These are phyloP conservation scores for Phylloporus sp. DNA, from an alignment of 768 basidiomycete genomes.

Conservation along the genomic window DNA sequence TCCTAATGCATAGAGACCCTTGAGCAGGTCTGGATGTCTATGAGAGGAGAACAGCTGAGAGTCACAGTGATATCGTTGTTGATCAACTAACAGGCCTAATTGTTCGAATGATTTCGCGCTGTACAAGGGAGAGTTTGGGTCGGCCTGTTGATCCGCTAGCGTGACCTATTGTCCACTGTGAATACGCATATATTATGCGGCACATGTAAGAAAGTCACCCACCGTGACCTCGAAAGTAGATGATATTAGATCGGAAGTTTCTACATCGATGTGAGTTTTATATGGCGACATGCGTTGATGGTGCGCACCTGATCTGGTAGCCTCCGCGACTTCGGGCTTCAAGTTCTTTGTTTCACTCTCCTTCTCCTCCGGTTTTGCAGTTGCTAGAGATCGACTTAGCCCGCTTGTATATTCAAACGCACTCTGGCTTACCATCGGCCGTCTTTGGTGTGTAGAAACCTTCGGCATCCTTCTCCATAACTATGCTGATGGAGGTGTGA, in stretches of 20 bases:
- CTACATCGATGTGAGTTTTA: constrained; percentile 5
- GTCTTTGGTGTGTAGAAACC: constrained; percentile 64
- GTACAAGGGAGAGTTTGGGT: constrained; percentile 93
- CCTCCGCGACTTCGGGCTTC: constrained; percentile 16
- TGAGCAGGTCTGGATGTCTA: constrained; percentile 82
- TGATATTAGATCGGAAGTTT: constrained; percentile 58
- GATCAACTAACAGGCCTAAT: constrained; percentile 73
- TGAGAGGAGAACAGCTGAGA: constrained; percentile 7
- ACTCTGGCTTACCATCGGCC: constrained; percentile 36
- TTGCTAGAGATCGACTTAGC: constrained; percentile 13
- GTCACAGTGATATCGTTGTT: not conserved
- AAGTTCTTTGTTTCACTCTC: constrained; percentile 25
- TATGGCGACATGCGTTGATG: not conserved
- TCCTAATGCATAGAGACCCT: constrained; percentile 91
- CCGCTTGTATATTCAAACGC: not conserved
- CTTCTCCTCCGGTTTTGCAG: constrained; percentile 23
- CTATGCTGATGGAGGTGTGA: constrained; percentile 5
- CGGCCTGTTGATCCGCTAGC: constrained; percentile 90
- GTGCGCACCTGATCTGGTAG: constrained; percentile 22
- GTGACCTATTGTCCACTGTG: constrained; percentile 60
- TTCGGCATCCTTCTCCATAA: constrained; percentile 72
- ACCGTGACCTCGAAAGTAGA: constrained; percentile 84
- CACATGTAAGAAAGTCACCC: constrained; percentile 21
- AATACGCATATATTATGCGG: not conserved
- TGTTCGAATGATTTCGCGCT: constrained; percentile 95